Evolutionary conservation across 2,329 filamentous ascomycete genomes (phyloP).

Genomic region (Fusarium sororula): DNA sequence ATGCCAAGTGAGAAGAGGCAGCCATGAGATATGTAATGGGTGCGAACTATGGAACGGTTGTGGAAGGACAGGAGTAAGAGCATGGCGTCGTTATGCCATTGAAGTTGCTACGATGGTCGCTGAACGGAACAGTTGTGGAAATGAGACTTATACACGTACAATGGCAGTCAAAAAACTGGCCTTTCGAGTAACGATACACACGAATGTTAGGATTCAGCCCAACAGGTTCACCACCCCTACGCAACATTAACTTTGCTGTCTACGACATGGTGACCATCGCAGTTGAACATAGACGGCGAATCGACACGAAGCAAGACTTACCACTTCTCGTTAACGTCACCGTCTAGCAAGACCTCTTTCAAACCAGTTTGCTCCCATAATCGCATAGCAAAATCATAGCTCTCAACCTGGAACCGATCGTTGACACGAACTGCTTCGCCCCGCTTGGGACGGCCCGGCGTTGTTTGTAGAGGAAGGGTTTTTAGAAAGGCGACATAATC

Average conservation of each 20-base stretch:
- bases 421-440: constrained; percentile 88
- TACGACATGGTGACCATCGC: neutral
- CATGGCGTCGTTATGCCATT: neutral
- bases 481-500: constrained; percentile 78
- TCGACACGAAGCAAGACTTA: constrained; percentile 43
- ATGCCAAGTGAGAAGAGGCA: neutral
- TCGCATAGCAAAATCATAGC: constrained; percentile 75
- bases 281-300: too few relatives aligned
- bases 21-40: neutral
- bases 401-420: constrained; percentile 86
- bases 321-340: constrained; percentile 54
- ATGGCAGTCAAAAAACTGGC: constrained; percentile 92
- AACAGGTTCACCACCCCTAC: constrained; percentile 84
- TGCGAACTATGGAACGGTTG: neutral
- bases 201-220: constrained; percentile 89
- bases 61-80: neutral
- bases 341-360: constrained; percentile 64
- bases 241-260: constrained; percentile 29
- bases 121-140: neutral
- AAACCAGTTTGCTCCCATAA: constrained; percentile 84
- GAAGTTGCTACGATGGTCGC: neutral
- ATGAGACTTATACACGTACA: constrained; percentile 64
- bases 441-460: constrained; percentile 79
- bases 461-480: constrained; percentile 77
- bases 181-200: constrained; percentile 85